Base-by-base conservation (phyloP, 1,284 basidiomycete genomes). In the Flammula alnicola region DNA sequence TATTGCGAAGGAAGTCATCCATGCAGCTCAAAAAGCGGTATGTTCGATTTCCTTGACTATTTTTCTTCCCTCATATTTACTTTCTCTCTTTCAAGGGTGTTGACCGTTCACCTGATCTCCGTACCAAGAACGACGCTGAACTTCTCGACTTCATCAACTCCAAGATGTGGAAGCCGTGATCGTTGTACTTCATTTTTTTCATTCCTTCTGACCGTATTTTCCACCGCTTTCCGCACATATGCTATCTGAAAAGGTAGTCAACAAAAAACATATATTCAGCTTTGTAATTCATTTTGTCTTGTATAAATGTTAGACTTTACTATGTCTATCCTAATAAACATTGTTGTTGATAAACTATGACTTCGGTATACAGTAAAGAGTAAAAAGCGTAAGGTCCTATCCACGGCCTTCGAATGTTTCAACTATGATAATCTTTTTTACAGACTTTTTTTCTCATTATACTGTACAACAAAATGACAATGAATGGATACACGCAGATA, bases 1-100 rank as follows among this genome's bases (percentile, higher is more conserved):
- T 46, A 90, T 95, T 56, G 88, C 91, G 10, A 69, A 73, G 44
- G 74, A 79, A 36, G 91, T 95, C 47, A 87, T 95, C 60, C 81
- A 84, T 47, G 77, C 83, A 31, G 90, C 92, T 26, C 91, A 95
- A 67, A 79, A 81, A 59, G 86, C 81, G 50, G 87, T 86, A 58
- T 54, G 80, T 72, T 2, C 36, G 14, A 20, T 44, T 14, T 32
- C 12, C 40, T 33, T 42, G 25, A 26, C 53, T 29, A 31, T 44
- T 42, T 39, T 36, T 45, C 14, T 47, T 49, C 27, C 38, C 32
- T 54, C 7, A 20, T 10, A 23, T 5, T 19, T 30, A 26, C 17
- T 20, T 6, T 7, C 20, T 8, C 33, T 42, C n/a, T 37, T 17
- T 55, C 16, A 20, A 84, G 83, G 76, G 75, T 48, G 85, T 88